These are phyloP conservation scores for Amanita exitialis DNA, from an alignment of 768 basidiomycete genomes.

Conservation along the genomic window DNA sequence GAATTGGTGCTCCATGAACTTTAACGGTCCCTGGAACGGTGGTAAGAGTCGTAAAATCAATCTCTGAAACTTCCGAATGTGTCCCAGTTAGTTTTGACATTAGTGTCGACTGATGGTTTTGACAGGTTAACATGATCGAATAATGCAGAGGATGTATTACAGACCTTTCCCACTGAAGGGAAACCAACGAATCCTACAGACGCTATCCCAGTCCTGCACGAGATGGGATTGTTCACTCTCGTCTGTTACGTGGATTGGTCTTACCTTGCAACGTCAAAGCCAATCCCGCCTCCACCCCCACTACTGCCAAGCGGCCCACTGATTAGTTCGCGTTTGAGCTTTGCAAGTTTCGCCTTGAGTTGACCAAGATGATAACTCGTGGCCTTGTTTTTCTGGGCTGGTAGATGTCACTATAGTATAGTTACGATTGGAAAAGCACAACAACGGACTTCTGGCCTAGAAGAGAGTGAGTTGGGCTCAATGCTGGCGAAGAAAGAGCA, in stretches of 20 bases:
- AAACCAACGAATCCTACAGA: constrained; percentile 91
- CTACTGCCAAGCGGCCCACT: constrained; percentile 63
- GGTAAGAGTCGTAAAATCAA: constrained; percentile 94
- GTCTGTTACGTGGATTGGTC: background rate
- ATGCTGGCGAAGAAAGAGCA: constrained; percentile 10
- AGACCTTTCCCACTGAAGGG: constrained; percentile 90
- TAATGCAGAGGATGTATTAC: background rate
- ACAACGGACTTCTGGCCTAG: constrained; percentile 69
- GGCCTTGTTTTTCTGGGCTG: constrained; percentile 94
- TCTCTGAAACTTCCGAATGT: constrained; percentile 90
- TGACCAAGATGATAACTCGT: constrained; percentile 94
- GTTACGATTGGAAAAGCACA: background rate
- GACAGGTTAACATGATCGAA: background rate
- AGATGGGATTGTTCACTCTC: background rate
- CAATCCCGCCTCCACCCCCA: constrained; percentile 82
- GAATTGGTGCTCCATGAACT: constrained; percentile 93
- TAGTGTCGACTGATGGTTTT: constrained; percentile 56
- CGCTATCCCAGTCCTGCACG: constrained; percentile 80
- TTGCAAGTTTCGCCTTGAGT: constrained; percentile 97
- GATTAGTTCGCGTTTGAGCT: constrained; percentile 91
- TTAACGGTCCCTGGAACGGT: constrained; percentile 93
- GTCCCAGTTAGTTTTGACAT: constrained; percentile 97
- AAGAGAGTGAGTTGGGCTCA: constrained; percentile 15
- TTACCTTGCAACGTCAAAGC: constrained; percentile 90
- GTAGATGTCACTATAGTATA: constrained; percentile 12